phyloP scores from a whole-genome alignment of 129 eudicot species.

The Centaurea solstitialis region DNA sequence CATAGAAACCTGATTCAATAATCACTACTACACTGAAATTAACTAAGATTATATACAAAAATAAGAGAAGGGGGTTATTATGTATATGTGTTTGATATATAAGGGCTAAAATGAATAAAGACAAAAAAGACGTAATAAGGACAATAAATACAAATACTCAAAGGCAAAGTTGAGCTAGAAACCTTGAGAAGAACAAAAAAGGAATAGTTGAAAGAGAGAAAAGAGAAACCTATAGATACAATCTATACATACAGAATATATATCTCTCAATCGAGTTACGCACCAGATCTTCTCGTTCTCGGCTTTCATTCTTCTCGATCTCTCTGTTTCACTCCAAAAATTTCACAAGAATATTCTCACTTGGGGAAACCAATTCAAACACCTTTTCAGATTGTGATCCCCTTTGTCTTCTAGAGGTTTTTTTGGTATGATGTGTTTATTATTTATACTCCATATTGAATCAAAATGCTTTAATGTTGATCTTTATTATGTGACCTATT shows the following conservation, averaged over 20 bases:
- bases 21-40: no score
- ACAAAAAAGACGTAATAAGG: slow-evolving; percentile 17
- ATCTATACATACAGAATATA: slow-evolving; percentile 1
- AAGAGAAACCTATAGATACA: not conserved
- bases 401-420: slow-evolving; percentile 10
- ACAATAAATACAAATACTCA: slow-evolving; percentile 39
- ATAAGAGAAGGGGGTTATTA: not conserved
- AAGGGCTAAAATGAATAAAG: slow-evolving; percentile 6
- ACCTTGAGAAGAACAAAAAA: slow-evolving; percentile 39
- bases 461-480: not conserved
- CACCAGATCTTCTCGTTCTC: slow-evolving; percentile 3
- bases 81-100: not conserved
- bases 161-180: slow-evolving; percentile 30
- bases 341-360: not conserved
- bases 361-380: slow-evolving; percentile 8
- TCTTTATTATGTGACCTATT: not conserved
- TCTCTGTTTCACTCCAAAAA: slow-evolving; percentile 7
- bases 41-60: not conserved
- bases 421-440: slow-evolving; percentile 25
- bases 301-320: slow-evolving; percentile 20
- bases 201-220: slow-evolving; percentile 24
- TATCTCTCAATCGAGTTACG: not conserved
- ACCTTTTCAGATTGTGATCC: slow-evolving; percentile 31
- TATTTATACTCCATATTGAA: not conserved
- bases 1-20: no score